Conservation (phyloP, 148 eudicot genomes). For the Fallopia convolvulus region DNA sequence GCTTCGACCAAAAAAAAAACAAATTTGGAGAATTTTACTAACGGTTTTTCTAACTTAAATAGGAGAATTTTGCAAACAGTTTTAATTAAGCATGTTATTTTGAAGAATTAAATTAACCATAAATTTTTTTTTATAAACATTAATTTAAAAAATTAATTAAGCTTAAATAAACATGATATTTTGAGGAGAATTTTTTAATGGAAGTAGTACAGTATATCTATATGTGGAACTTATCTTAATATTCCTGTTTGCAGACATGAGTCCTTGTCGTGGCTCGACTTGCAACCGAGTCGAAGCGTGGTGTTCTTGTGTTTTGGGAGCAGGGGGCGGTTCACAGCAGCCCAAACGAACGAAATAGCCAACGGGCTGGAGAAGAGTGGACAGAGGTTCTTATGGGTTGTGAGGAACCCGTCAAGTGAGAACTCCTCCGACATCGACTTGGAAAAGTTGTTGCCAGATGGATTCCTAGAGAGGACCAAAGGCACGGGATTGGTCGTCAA, state of each 20-base stretch:
- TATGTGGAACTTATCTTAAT: too few species aligned
- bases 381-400: constrained; percentile 23
- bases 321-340: constrained; percentile 16
- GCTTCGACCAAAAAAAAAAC: too few species aligned
- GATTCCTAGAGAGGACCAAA: constrained; percentile 19
- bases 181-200: too few species aligned
- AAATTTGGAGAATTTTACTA: too few species aligned
- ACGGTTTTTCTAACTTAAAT: too few species aligned
- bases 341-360: constrained; percentile 21
- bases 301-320: constrained; percentile 41
- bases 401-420: constrained; percentile 11
- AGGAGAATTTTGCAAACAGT: too few species aligned
- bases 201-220: too few species aligned
- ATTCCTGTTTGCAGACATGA: constrained; percentile 12
- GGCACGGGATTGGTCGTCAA: constrained; percentile 17
- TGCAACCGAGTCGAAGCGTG: constrained; percentile 31
- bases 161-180: too few species aligned
- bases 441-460: constrained; percentile 2
- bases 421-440: background rate
- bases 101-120: too few species aligned
- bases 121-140: too few species aligned
- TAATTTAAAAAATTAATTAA: too few species aligned
- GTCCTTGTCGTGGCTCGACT: constrained; percentile 32
- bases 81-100: too few species aligned
- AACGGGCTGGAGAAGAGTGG: constrained; percentile 18